Conservation (phyloP, 371 early-diverging fungal genomes). For the Cokeromyces recurvatus region DNA sequence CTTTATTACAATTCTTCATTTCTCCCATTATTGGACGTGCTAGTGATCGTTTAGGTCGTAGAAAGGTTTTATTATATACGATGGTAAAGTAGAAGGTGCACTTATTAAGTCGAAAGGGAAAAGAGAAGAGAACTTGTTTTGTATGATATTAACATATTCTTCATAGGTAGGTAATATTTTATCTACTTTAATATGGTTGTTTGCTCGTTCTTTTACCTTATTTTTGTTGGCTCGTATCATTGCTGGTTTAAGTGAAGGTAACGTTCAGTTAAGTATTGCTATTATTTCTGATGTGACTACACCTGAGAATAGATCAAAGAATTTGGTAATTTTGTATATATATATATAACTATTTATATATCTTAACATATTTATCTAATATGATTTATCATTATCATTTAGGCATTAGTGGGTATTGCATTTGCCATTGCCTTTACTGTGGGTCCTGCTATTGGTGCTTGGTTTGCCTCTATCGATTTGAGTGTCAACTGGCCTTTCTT, state of each 20-base stretch:
- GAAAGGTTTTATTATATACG: slow-evolving; percentile 77
- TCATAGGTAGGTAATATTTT: slow-evolving; percentile 79
- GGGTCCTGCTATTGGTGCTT: slow-evolving; percentile 93
- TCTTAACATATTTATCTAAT: too few species aligned
- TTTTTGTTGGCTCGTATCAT: slow-evolving; percentile 88
- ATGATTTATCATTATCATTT: too few species aligned
- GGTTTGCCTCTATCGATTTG: slow-evolving; percentile 77
- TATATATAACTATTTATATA: too few species aligned
- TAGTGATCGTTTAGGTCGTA: slow-evolving; percentile 83
- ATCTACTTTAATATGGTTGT: slow-evolving; percentile 86
- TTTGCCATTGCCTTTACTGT: slow-evolving; percentile 95
- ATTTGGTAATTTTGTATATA: slow-evolving; percentile 66
- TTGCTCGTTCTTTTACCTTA: slow-evolving; percentile 73
- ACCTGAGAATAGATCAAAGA: slow-evolving; percentile 68
- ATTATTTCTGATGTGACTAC: slow-evolving; percentile 94
- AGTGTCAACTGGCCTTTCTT: slow-evolving; percentile 47
- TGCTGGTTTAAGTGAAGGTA: slow-evolving; percentile 94
- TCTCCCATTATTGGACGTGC: slow-evolving; percentile 83
- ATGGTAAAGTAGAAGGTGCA: slow-evolving; percentile 72
- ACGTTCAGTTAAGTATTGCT: slow-evolving; percentile 93
- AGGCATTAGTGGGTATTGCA: slow-evolving; percentile 95
- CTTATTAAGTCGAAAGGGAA: too few species aligned
- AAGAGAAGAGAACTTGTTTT: neutral
- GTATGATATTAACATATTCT: too few species aligned
- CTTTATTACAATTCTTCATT: slow-evolving; percentile 88